Evolutionary conservation across 441 rosid genomes (phyloP), one percentile per base, ranked within the genome.

Genomic region (Pelargonium fulgidum): DNA sequence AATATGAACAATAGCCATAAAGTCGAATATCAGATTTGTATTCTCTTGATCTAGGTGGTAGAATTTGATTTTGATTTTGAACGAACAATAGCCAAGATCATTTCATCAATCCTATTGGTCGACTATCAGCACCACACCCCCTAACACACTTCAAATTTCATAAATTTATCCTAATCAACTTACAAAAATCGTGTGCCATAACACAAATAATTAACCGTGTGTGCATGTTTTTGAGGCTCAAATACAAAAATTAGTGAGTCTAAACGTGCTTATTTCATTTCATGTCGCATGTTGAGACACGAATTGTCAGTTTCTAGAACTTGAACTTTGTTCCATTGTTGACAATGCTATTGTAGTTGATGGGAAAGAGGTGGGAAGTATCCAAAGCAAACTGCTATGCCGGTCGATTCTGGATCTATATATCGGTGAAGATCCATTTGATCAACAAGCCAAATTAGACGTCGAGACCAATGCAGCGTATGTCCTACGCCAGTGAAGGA

Each of bases 381-480:
- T 92, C 73, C 82, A 87, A 82, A 92, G 95, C 87, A 85, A 85
- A 73, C 79, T 85, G 73, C 85, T 92, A 10, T 89, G 97, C 74
- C 79, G 69, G 62, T 90, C 96, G 17, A 79, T 90, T 68, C 76
- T 92, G 64, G 98, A 92, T 82, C 77, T 92, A 69, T 89, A 90
- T 74, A 82, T 93, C 0, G 98, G 97, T n/a, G 96, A 86, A 48
- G 90, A 90, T 16, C 91, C 97, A 41, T 88, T 89, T 63, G 97
- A 93, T 54, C 82, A 71, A 76, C 76, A 70, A 70, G 91, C 98
- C 75, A 85, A 84, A 73, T 89, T 87, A 71, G 93, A 91, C 33
- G 77, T 90, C 20, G 85, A 85, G 70, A 79, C 74, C 79, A 85
- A 77, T 66, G 78, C 81, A 64, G 90, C 88, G 42, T 85, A 87